Evolutionary conservation across 2,329 filamentous ascomycete genomes (phyloP), one percentile per base, ranked within the genome.

Genomic region (Fusarium lateritium): DNA sequence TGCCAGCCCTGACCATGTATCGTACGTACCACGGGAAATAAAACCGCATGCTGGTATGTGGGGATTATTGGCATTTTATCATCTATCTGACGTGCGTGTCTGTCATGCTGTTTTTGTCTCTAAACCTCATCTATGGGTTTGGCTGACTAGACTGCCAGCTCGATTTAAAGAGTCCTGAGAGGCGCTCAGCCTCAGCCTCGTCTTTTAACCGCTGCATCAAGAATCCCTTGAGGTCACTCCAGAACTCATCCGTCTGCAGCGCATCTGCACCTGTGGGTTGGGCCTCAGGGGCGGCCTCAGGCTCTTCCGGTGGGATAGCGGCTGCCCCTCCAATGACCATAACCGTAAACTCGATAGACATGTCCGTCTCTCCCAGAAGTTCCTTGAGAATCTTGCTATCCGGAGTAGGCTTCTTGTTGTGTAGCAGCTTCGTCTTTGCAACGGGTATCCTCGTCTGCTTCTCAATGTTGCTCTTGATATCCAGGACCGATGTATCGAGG

Each of bases 381-480:
- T 97, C 94, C 58, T 88, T 88, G 7, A 98, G 80, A 1, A 92
- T 89, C 82, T 95, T 96, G 70, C 85, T 88, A 75, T 97, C 94
- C 0, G 86, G 77, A 0, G 94, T 88, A 0, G 95, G 95, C 80
- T 97, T 97, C 83, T 96, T 97, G 79, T 92, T 92, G 76, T 91
- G 88, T 65, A 99, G 82, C 11, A 99, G 81, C 82, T 94, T 94
- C 77, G 98, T 89, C 84, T 97, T 97, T 39, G 91, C 88, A n/a
- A 88, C 80, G 4, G 89, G 85, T 59, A 92, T 86, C 26, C 85
- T 83, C 7, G 91, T 87, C 69, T 91, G 84, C 17, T 83, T 78
- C 3, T 89, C 86, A 43, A 97, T 89, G 4, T 86, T 83, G 53
- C 86, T 82, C 79, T 97, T 97, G 73, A 98, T 82, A 63, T 95